These are phyloP conservation scores for Diaporthe vexans DNA, from an alignment of 2,329 filamentous ascomycete genomes.

Conservation along the genomic window DNA sequence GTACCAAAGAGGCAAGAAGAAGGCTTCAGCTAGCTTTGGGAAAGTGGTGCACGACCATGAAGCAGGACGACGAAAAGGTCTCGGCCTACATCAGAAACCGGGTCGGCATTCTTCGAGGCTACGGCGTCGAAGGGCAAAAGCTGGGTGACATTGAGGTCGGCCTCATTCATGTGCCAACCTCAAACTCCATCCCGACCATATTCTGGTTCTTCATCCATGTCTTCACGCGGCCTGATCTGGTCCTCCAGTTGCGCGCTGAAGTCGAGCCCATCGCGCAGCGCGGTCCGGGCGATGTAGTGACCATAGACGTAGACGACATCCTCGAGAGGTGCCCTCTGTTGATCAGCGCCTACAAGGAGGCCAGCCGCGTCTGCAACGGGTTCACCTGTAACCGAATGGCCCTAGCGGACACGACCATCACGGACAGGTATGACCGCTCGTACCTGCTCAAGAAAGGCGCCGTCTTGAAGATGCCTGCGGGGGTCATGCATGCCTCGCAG, in stretches of 20 bases:
- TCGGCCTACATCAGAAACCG: background rate
- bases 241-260: background rate
- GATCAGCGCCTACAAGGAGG: background rate
- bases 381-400: background rate
- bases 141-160: background rate
- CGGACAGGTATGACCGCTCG: background rate
- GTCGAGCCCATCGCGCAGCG: background rate
- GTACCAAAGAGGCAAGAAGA: background rate
- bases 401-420: background rate
- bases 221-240: background rate
- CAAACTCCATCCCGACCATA: background rate
- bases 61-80: background rate
- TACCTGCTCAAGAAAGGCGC: background rate
- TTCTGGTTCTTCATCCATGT: slow-evolving; percentile 2
- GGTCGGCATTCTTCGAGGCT: background rate
- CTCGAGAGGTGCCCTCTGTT: background rate
- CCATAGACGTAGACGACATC: background rate
- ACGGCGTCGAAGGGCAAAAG: background rate
- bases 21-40: background rate
- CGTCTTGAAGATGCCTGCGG: background rate
- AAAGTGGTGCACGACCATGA: background rate
- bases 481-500: background rate
- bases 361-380: background rate
- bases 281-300: background rate
- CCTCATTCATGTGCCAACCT: background rate